phyloP scores from a whole-genome alignment of 2,329 filamentous ascomycete species.

The Cercospora sp. region DNA sequence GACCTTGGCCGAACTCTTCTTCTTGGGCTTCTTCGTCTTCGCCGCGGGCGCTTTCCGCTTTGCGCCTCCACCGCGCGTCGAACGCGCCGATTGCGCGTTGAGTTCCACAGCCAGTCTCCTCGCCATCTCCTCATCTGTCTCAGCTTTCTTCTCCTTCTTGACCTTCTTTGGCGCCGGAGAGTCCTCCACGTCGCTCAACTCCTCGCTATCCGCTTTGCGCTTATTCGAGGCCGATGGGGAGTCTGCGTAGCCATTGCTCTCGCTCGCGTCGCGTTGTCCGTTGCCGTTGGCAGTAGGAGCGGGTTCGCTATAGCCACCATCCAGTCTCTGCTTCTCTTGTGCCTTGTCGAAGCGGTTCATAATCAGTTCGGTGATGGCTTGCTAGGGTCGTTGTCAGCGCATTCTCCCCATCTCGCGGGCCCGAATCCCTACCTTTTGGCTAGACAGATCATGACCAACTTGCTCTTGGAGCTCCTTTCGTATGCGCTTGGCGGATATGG shows the following conservation, averaged over 20 bases:
- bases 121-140: conserved; percentile 83
- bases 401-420: background rate
- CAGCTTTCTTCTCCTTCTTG: conserved; percentile 62
- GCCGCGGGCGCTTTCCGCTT: conserved; percentile 57
- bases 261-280: conserved; percentile 21
- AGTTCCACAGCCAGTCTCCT: conserved; percentile 90
- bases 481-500: conserved; percentile 65
- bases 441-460: conserved; percentile 61
- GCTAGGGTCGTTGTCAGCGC: conserved; percentile 35
- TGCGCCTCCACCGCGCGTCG: conserved; percentile 68
- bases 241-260: conserved; percentile 21
- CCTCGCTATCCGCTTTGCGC: conserved; percentile 45
- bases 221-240: conserved; percentile 39
- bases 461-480: conserved; percentile 62
- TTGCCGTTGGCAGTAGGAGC: conserved; percentile 42
- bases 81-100: conserved; percentile 66
- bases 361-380: conserved; percentile 50
- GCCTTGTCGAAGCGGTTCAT: conserved; percentile 53
- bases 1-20: conserved; percentile 70
- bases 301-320: conserved; percentile 36
- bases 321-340: conserved; percentile 32
- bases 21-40: conserved; percentile 64
- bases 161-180: conserved; percentile 42
- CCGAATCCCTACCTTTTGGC: conserved; percentile 55
- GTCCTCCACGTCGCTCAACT: conserved; percentile 44